Evolutionary conservation across 371 early-diverging fungal species (phyloP), one percentile per base, ranked within the genome.

Genomic region (Mucor saturninus): DNA sequence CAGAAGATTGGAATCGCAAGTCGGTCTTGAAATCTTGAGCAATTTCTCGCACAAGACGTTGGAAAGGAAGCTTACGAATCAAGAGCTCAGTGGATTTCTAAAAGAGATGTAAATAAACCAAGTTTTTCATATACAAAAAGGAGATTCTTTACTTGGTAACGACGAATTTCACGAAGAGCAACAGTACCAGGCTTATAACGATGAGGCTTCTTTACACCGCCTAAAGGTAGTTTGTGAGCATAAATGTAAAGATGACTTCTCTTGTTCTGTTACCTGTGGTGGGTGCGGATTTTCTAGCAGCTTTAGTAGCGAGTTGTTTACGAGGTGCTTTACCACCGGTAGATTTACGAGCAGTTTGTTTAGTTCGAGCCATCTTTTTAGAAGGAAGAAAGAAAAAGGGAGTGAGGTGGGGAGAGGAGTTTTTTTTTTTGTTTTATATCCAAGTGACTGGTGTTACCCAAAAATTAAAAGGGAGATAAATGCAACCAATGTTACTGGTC

Each of bases 301-400:
- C 94, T 84, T 98, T 97, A 72, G 96, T 95, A 66, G 96, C 95
- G 58, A 98, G 86, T 80, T 96, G 96, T 83, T 97, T 97, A 75
- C 95, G 85, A 56, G 98, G 98, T 21, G 94, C 93, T 77, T 98
- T 98, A 74, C 98, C 97, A 74, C 98, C 98, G 71, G 97, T 96
- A 55, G 96, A 94, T 86, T 98, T 98, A 82, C 97, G 93, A 67
- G 98, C 98, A 69, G 98, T 97, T 81, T 97, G 96, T 86, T 96
- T 95, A 67, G 97, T 95, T 77, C 97, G 84, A 64, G 97, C 97
- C 97, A 96, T 95, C 55, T 40, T 59, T 31, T 30, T 50, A 29
- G n/a, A 28, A 60, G 21, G 21, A 13, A 48, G 50, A 52, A 40
- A 51, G 39, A 51, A 38, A 30, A 59, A 51, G 15, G 43, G 5